phyloP scores from a whole-genome alignment of 2,329 filamentous ascomycete genomes.

The Penicillium frequentans region DNA sequence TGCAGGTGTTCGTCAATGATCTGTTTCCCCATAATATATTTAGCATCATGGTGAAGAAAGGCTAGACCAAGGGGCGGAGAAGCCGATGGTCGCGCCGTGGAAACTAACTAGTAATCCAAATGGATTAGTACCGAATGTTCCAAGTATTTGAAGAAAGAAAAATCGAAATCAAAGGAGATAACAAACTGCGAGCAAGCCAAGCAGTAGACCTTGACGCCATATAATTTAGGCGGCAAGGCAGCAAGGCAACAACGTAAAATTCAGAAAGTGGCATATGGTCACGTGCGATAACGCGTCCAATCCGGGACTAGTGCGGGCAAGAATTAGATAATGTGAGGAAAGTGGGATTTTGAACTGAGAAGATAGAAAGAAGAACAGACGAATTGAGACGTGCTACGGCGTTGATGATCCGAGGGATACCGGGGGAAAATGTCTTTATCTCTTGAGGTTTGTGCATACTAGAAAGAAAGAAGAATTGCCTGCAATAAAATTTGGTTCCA shows the following conservation, averaged over 20 bases:
- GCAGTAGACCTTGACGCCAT: background rate
- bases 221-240: background rate
- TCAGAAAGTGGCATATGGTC: background rate
- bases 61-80: background rate
- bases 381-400: background rate
- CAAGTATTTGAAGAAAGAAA: background rate
- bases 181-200: background rate
- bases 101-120: background rate
- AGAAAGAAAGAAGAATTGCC: background rate
- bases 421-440: background rate
- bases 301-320: slow-evolving; percentile 3
- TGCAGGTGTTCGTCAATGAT: background rate
- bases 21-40: background rate
- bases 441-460: slow-evolving; percentile 4
- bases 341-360: background rate
- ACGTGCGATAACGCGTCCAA: background rate
- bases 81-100: background rate
- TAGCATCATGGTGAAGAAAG: background rate
- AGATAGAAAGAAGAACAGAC: background rate
- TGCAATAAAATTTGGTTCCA: background rate
- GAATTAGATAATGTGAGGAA: background rate
- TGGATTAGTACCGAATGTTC: background rate
- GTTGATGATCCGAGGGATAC: background rate
- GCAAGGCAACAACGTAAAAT: background rate
- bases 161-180: background rate